A percentile compares a stretch with the other conserved stretches of the same genome.
Evolutionary conservation across 306 rosid species (phyloP).

Genomic region (Gastrolobium bilobum): DNA sequence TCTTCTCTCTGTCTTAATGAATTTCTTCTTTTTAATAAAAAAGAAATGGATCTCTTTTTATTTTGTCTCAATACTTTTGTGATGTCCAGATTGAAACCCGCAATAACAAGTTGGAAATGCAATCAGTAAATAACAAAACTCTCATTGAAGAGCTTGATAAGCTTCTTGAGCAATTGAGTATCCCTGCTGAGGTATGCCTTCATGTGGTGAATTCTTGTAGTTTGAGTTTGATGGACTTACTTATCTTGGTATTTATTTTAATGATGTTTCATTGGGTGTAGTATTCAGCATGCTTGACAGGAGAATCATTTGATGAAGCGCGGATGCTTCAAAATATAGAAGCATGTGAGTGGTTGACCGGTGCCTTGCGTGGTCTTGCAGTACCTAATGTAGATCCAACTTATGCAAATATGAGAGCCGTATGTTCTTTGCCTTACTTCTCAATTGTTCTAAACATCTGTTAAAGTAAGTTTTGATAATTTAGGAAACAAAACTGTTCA

Average conservation of each 20-base stretch:
- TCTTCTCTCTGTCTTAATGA: constrained; percentile 32
- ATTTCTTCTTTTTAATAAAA: constrained; percentile 23
- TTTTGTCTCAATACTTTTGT: constrained; percentile 44
- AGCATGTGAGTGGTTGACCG: constrained; percentile 91
- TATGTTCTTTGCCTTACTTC: constrained; percentile 61
- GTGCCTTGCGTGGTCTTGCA: constrained; percentile 77
- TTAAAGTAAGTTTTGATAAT: constrained; percentile 19
- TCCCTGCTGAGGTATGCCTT: constrained; percentile 86
- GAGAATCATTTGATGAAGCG: constrained; percentile 84
- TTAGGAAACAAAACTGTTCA: constrained; percentile 16
- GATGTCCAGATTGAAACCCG: constrained; percentile 89
- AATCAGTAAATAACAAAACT: constrained; percentile 82
- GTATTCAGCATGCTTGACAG: constrained; percentile 86
- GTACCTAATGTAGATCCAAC: constrained; percentile 73
- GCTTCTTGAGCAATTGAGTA: constrained; percentile 78
- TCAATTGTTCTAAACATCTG: not conserved
- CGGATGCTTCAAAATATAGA: constrained; percentile 80
- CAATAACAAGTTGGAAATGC: constrained; percentile 94
- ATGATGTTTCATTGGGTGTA: constrained; percentile 62
- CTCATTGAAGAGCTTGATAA: constrained; percentile 90
- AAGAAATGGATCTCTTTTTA: constrained; percentile 29
- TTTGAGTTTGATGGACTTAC: constrained; percentile 42
- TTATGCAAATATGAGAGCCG: constrained; percentile 87
- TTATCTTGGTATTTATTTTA: constrained; percentile 41
- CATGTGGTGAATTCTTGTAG: constrained; percentile 15